Conservation (phyloP, 2,329 filamentous ascomycete species). For the Juglanconis oblonga region DNA sequence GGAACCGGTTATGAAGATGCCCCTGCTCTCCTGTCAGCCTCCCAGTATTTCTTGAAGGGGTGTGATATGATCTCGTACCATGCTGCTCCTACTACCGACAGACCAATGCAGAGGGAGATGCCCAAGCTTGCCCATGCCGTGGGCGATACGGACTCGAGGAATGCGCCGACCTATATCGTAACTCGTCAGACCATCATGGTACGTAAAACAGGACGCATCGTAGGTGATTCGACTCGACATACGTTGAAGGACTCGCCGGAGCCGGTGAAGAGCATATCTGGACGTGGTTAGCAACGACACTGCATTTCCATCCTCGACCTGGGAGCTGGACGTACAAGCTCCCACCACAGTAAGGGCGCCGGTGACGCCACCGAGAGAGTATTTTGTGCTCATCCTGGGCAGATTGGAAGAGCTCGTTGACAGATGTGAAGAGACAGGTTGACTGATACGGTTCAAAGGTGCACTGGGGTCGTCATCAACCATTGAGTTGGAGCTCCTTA, state of each 20-base stretch:
- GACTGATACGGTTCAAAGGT: slow-evolving; percentile 5
- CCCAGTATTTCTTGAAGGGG: not conserved
- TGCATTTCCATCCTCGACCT: not conserved
- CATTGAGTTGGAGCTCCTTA: slow-evolving; percentile 5
- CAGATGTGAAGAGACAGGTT: not conserved
- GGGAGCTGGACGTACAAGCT: slow-evolving; percentile 62
- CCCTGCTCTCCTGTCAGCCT: slow-evolving; percentile 54
- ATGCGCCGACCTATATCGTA: slow-evolving; percentile 73
- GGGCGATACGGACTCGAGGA: slow-evolving; percentile 90
- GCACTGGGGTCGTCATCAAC: slow-evolving; percentile 14
- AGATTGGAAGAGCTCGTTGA: slow-evolving; percentile 20
- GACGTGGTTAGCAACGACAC: slow-evolving; percentile 20
- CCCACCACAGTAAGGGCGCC: slow-evolving; percentile 70
- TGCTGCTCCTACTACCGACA: slow-evolving; percentile 95
- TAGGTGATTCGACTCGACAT: slow-evolving; percentile 31
- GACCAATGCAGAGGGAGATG: slow-evolving; percentile 89
- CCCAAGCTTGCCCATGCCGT: slow-evolving; percentile 91
- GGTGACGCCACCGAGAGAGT: slow-evolving; percentile 66
- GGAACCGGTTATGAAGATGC: slow-evolving; percentile 97
- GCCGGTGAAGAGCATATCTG: slow-evolving; percentile 98
- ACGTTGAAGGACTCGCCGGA: slow-evolving; percentile 96
- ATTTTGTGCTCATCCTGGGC: slow-evolving; percentile 66
- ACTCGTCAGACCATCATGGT: slow-evolving; percentile 5
- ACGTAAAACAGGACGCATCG: not conserved
- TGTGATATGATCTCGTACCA: slow-evolving; percentile 61